A percentile compares a stretch with the other conserved stretches of the same genome.
These are phyloP conservation scores for Suillus alpinus DNA, from an alignment of 768 basidiomycete genomes.

Conservation along the genomic window DNA sequence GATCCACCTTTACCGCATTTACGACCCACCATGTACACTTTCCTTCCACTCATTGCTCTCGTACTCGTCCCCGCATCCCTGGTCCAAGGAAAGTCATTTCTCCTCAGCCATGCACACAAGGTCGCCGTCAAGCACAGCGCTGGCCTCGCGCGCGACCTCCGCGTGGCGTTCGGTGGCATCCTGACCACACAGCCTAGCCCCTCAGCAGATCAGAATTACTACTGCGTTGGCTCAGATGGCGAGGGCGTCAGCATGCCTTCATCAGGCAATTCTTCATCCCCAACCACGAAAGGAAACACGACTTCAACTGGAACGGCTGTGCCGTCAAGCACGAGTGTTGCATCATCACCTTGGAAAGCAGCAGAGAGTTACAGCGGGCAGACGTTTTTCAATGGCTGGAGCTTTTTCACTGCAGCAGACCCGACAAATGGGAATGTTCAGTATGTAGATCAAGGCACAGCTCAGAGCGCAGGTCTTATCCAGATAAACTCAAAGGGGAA, in stretches of 20 bases:
- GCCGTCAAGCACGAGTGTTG: constrained; percentile 18
- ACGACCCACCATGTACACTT: constrained; percentile 22
- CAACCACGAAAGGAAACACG: constrained; percentile 12
- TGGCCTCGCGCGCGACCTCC: constrained; percentile 65
- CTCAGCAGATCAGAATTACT: constrained; percentile 29
- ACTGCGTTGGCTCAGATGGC: constrained; percentile 29
- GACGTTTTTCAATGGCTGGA: constrained; percentile 81
- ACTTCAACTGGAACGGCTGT: constrained; percentile 11
- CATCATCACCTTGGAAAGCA: constrained; percentile 58
- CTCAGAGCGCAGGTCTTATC: constrained; percentile 57
- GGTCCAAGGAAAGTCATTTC: constrained; percentile 25
- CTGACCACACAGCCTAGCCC: constrained; percentile 41
- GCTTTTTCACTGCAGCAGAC: constrained; percentile 66
- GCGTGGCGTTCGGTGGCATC: constrained; percentile 57
- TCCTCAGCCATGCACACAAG: constrained; percentile 46
- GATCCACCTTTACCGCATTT: neutral
- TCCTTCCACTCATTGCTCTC: constrained; percentile 28
- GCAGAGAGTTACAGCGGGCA: constrained; percentile 58
- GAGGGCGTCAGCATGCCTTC: constrained; percentile 20
- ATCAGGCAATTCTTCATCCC: constrained; percentile 13
- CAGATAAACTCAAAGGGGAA: constrained; percentile 68
- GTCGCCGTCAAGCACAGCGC: constrained; percentile 58
- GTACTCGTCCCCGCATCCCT: constrained; percentile 25
- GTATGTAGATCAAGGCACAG: constrained; percentile 62
- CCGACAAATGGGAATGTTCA: constrained; percentile 75